A percentile compares a stretch with the other conserved stretches of the same genome.
Evolutionary conservation across 805 yeast genomes (phyloP).

Genomic region (Candida vartiovaarae): DNA sequence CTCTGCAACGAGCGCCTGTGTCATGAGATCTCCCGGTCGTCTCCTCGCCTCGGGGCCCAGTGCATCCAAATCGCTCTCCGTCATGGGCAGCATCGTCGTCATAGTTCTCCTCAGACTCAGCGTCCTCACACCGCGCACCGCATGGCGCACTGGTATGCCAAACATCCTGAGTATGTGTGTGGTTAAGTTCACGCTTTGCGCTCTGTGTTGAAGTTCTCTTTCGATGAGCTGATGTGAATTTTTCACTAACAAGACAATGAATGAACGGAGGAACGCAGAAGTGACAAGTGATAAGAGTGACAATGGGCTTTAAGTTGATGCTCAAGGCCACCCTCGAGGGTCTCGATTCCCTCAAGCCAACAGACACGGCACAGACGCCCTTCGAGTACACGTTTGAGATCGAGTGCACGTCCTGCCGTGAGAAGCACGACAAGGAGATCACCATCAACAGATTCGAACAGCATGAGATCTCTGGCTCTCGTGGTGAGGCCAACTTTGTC

Average conservation of each 20-base stretch:
- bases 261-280: background rate
- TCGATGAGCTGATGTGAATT: background rate
- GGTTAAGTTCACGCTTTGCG: background rate
- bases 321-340: conserved; percentile 30
- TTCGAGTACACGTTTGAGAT: conserved; percentile 72
- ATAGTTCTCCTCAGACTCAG: conserved; percentile 23
- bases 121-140: background rate
- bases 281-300: background rate
- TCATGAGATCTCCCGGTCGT: conserved; percentile 2
- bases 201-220: background rate
- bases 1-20: conserved; percentile 7
- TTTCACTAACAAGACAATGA: no score
- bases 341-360: conserved; percentile 41
- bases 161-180: background rate
- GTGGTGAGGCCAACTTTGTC: conserved; percentile 80
- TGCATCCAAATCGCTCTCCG: conserved; percentile 7
- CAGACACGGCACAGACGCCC: conserved; percentile 53
- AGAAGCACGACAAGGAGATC: conserved; percentile 63
- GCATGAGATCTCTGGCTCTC: conserved; percentile 58
- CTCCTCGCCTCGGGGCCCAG: conserved; percentile 1
- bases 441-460: conserved; percentile 60
- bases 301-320: conserved; percentile 23
- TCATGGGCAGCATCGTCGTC: conserved; percentile 3
- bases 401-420: conserved; percentile 75
- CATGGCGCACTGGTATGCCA: no score